Evolutionary conservation across 2,329 filamentous ascomycete species (phyloP).

Genomic region (Paracamarosporium sp.): DNA sequence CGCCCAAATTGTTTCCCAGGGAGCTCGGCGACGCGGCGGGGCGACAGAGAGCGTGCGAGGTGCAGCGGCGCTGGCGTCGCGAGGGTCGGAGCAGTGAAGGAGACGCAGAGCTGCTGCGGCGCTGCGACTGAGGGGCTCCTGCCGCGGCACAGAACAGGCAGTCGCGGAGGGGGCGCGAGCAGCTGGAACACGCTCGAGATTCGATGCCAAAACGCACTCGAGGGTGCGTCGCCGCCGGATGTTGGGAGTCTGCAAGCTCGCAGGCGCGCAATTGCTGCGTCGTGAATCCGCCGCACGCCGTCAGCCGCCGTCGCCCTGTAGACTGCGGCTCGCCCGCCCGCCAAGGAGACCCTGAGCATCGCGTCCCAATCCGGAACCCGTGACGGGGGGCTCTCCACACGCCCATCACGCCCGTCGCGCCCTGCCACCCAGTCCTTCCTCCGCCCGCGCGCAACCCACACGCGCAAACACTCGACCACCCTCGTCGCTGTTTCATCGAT

Average conservation of each 20-base stretch:
- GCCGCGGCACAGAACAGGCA: not conserved
- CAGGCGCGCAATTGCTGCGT: not conserved
- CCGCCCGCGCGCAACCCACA: not conserved
- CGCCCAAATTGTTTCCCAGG: slow-evolving; percentile 28
- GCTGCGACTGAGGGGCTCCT: slow-evolving; percentile 11
- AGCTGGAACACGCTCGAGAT: not conserved
- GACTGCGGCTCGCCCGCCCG: slow-evolving; percentile 7
- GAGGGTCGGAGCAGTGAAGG: slow-evolving; percentile 21
- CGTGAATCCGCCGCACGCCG: slow-evolving; percentile 3
- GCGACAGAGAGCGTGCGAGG: slow-evolving; percentile 36
- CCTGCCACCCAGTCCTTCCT: not conserved
- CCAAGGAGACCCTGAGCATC: slow-evolving; percentile 9
- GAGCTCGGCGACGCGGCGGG: slow-evolving; percentile 19
- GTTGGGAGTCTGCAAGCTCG: not conserved
- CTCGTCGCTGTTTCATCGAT: slow-evolving; percentile 1
- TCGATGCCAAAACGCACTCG: not conserved
- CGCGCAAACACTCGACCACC: not conserved
- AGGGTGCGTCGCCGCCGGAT: not conserved
- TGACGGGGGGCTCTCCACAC: not conserved
- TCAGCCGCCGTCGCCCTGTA: slow-evolving; percentile 8
- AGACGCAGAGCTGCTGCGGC: slow-evolving; percentile 20
- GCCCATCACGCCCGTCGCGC: not conserved
- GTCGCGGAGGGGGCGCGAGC: not conserved
- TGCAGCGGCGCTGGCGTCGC: slow-evolving; percentile 3
- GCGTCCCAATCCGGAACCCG: not conserved